Evolutionary conservation across 2,329 filamentous ascomycete genomes (phyloP), one percentile per base, ranked within the genome.

Genomic region (Ophiocordyceps australis): DNA sequence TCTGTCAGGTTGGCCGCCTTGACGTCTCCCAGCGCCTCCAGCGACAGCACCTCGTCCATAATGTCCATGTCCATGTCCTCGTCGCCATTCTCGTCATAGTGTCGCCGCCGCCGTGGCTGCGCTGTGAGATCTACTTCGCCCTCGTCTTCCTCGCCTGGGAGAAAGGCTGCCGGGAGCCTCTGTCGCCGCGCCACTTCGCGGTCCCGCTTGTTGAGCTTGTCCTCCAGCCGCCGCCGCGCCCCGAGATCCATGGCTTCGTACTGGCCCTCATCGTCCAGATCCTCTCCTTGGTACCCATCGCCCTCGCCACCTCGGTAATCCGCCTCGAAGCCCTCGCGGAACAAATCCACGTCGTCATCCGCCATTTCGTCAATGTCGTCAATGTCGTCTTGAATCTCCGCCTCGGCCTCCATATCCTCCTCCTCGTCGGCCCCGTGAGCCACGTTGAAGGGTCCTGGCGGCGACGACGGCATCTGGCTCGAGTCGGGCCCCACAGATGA

Each of bases 81-180:
- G 36, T 94, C 85, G 9, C 76, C 74, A 21, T 93, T 83, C 51
- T 98, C 91, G 36, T 98, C 89, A 43, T 95, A 98, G 50, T 89
- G 80, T 38, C 89, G 73, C 27, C 81, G 74, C 36, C 86, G 73
- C 28, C 85, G 74, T 14, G 80, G 82, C 48, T 92, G 83, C 15
- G 75, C 72, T 14, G 82, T 82, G 14, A 95, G 62, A 44, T 95
- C 85, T 33, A 85, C 62, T 29, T 89, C 70, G 25, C 71, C 77
- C 36, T 89, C 83, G 4, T 89, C 82, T 32, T 86, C 82, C 17
- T 93, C 86, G 17, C 78, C 76, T 6, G 71, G 70, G 20, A 86
- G 55, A 40, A 82, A 86, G 6, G 76, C 79, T 16, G 65, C 65
- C 3, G 78, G 78, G 41, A 79, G 70, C 24, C 67, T 58, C 36